Conservation (phyloP, 2,329 filamentous ascomycete genomes). For the Ascochyta koolunga region DNA sequence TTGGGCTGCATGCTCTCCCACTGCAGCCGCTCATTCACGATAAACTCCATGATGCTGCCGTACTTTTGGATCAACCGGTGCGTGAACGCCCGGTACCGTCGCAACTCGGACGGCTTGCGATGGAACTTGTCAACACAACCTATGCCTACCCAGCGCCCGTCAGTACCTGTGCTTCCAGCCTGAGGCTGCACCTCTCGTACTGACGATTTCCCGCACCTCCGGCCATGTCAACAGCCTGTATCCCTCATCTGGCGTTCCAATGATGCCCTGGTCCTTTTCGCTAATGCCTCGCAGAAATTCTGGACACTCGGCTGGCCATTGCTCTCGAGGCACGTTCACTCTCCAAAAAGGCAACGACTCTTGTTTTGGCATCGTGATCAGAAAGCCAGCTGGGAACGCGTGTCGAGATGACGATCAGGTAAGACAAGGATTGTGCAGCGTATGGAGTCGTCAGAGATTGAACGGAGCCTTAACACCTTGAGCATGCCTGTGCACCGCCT, state of each 20-base stretch:
- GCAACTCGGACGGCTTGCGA: slow-evolving; percentile 75
- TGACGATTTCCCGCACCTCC: slow-evolving; percentile 65
- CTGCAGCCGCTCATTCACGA: slow-evolving; percentile 70
- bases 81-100: slow-evolving; percentile 76
- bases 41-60: slow-evolving; percentile 79
- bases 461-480: slow-evolving; percentile 6
- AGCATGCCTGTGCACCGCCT: slow-evolving; percentile 10
- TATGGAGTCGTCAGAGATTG: slow-evolving; percentile 17
- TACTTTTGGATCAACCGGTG: slow-evolving; percentile 67
- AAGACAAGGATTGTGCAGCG: slow-evolving; percentile 19
- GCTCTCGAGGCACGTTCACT: slow-evolving; percentile 70
- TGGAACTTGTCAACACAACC: slow-evolving; percentile 80
- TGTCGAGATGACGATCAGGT: slow-evolving; percentile 8
- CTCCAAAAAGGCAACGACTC: slow-evolving; percentile 74
- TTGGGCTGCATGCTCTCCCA: slow-evolving; percentile 64
- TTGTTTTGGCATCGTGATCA: slow-evolving; percentile 33
- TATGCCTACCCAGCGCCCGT: slow-evolving; percentile 46
- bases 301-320: slow-evolving; percentile 72
- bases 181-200: slow-evolving; percentile 27
- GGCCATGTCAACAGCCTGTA: slow-evolving; percentile 72
- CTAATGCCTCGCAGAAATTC: slow-evolving; percentile 68
- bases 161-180: slow-evolving; percentile 8
- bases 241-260: slow-evolving; percentile 71
- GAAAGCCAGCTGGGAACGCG: slow-evolving; percentile 5
- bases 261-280: slow-evolving; percentile 71